Percentiles rank a stretch among this genome's conserved stretches.
Conservation (phyloP, 306 rosid genomes). For the Fragaria ananassa region DNA sequence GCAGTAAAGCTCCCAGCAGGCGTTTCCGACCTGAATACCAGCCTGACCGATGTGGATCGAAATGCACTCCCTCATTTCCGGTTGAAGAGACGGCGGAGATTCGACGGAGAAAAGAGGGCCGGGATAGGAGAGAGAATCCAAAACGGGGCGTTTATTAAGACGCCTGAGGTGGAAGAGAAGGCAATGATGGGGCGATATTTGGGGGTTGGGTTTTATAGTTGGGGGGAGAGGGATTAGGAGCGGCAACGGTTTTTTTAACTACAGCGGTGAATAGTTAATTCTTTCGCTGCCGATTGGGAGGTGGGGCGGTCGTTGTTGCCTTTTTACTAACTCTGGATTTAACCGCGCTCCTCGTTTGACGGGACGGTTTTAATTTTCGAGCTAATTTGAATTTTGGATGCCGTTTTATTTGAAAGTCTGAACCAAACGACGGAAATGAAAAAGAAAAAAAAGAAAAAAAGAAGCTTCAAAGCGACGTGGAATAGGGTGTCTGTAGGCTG, state of each 20-base stretch:
- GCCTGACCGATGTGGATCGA: constrained; percentile 70
- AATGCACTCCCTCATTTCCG: constrained; percentile 60
- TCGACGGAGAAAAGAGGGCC: background rate
- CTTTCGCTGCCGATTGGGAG: background rate
- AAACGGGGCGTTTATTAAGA: constrained; percentile 56
- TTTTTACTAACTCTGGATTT: background rate
- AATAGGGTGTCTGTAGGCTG: background rate
- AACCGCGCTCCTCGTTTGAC: constrained; percentile 10
- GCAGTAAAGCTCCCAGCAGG: constrained; percentile 69
- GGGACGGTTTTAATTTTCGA: background rate
- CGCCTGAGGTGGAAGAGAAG: constrained; percentile 25
- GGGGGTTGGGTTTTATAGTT: constrained; percentile 9
- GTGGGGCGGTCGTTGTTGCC: background rate
- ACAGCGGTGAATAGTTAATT: background rate
- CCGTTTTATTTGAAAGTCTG: background rate
- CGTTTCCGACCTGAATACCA: constrained; percentile 64
- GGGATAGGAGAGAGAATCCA: background rate
- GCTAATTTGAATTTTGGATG: background rate
- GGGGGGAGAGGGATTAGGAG: constrained; percentile 8
- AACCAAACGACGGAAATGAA: background rate
- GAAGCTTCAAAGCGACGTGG: background rate
- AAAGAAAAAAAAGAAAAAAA: background rate
- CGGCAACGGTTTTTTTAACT: constrained; percentile 7
- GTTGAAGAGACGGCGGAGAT: background rate
- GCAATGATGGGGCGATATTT: background rate